Evolutionary conservation across 176 grass and related monocot genomes (phyloP).

Genomic region (Oryza glaberrima): DNA sequence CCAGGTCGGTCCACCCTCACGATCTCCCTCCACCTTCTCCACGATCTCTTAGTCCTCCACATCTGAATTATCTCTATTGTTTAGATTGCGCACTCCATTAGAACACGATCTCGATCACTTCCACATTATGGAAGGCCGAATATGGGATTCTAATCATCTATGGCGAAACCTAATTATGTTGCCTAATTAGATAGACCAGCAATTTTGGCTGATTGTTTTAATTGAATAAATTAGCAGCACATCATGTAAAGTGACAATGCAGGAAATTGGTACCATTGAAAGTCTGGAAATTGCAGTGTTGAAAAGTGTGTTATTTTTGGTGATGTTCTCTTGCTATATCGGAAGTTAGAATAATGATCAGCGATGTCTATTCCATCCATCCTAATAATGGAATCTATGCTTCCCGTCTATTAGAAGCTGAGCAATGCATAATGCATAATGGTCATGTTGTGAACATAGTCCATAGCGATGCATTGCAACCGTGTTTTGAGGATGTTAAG

Average conservation of each 20-base stretch:
- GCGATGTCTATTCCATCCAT: neutral
- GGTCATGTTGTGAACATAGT: neutral
- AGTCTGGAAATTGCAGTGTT: neutral
- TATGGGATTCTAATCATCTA: neutral
- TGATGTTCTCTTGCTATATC: neutral
- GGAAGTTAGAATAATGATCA: neutral
- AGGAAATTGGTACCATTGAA: neutral
- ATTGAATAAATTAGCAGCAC: neutral
- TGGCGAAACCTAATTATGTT: neutral
- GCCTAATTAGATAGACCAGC: neutral
- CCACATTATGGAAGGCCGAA: neutral
- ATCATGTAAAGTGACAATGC: neutral
- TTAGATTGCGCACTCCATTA: neutral
- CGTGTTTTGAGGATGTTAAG: neutral
- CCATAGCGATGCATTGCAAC: neutral
- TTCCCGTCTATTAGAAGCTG: neutral
- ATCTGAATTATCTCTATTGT: neutral
- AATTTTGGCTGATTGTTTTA: neutral
- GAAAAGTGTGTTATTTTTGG: neutral
- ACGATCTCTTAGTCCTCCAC: neutral
- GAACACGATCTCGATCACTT: conserved; percentile 18
- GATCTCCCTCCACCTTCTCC: no score
- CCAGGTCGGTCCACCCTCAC: conserved; percentile 60
- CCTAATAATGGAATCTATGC: neutral
- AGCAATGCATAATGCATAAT: neutral